Conservation (phyloP, 345 rosid species). For the Salix arbutifolia region DNA sequence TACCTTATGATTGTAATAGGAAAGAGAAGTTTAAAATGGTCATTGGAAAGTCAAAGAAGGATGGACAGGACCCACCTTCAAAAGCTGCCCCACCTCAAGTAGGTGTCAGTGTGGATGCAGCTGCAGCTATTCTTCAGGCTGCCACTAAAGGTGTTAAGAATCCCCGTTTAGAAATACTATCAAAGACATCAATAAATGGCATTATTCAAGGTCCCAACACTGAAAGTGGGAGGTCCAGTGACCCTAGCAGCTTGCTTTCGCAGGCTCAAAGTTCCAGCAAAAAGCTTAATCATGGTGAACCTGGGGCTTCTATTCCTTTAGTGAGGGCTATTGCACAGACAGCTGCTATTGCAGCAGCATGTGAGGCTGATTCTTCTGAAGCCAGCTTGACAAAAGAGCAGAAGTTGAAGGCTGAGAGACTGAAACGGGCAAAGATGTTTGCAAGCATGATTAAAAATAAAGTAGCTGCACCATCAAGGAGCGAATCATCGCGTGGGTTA, state of each 20-base stretch:
- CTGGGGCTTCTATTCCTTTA: slow-evolving; percentile 37
- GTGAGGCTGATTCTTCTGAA: slow-evolving; percentile 72
- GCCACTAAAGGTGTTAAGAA: slow-evolving; percentile 80
- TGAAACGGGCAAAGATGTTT: slow-evolving; percentile 93
- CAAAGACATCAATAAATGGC: slow-evolving; percentile 33
- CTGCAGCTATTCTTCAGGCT: slow-evolving; percentile 84
- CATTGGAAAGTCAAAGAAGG: slow-evolving; percentile 61
- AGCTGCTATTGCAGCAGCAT: slow-evolving; percentile 52
- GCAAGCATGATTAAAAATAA: slow-evolving; percentile 68
- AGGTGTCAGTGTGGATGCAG: slow-evolving; percentile 64
- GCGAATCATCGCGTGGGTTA: slow-evolving; percentile 39
- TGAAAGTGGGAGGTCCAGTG: slow-evolving; percentile 33
- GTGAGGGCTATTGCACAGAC: slow-evolving; percentile 44
- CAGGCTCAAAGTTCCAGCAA: slow-evolving; percentile 24
- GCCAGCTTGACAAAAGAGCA: slow-evolving; percentile 60
- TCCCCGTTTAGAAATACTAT: slow-evolving; percentile 55
- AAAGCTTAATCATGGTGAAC: slow-evolving; percentile 26
- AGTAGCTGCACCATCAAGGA: slow-evolving; percentile 47
- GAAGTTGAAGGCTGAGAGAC: slow-evolving; percentile 87
- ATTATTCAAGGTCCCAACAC: slow-evolving; percentile 34
- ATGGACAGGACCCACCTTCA: slow-evolving; percentile 46
- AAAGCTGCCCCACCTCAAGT: slow-evolving; percentile 45
- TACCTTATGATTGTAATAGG: slow-evolving; percentile 58
- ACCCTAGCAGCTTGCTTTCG: slow-evolving; percentile 20
- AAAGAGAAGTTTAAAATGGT: slow-evolving; percentile 81